Evolutionary conservation across 306 rosid species (phyloP).

Genomic region (Quercus bicolor): DNA sequence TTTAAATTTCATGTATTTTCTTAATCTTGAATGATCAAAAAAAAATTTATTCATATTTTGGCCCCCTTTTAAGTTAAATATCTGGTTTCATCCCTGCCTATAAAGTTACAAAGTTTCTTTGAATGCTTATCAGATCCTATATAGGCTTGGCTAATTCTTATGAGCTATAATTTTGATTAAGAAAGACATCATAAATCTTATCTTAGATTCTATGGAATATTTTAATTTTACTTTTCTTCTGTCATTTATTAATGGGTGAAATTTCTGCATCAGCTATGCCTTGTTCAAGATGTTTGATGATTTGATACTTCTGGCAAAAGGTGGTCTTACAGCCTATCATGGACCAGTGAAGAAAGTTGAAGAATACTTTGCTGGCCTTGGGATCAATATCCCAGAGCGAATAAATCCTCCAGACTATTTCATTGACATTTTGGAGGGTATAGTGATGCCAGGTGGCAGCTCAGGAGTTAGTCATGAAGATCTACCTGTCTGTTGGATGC

Average conservation of each 20-base stretch:
- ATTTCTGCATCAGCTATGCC: slow-evolving; percentile 65
- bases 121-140: not conserved
- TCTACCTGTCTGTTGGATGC: slow-evolving; percentile 92
- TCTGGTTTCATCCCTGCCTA: too few species aligned
- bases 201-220: not conserved
- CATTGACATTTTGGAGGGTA: slow-evolving; percentile 92
- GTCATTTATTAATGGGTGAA: slow-evolving; percentile 20
- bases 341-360: slow-evolving; percentile 81
- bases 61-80: too few species aligned
- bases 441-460: slow-evolving; percentile 44
- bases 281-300: slow-evolving; percentile 98
- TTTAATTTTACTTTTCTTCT: slow-evolving; percentile 2
- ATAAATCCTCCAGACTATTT: slow-evolving; percentile 91
- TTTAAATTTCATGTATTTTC: too few species aligned
- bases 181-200: slow-evolving; percentile 4
- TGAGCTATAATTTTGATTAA: not conserved
- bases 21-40: too few species aligned
- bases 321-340: slow-evolving; percentile 92
- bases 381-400: slow-evolving; percentile 76
- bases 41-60: too few species aligned
- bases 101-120: not conserved
- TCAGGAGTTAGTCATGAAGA: slow-evolving; percentile 53
- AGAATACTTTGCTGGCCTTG: slow-evolving; percentile 75
- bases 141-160: not conserved
- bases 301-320: slow-evolving; percentile 90